Base-by-base conservation (phyloP, 352 stramenopile genomes). In the Globisporangium abappressorium region DNA sequence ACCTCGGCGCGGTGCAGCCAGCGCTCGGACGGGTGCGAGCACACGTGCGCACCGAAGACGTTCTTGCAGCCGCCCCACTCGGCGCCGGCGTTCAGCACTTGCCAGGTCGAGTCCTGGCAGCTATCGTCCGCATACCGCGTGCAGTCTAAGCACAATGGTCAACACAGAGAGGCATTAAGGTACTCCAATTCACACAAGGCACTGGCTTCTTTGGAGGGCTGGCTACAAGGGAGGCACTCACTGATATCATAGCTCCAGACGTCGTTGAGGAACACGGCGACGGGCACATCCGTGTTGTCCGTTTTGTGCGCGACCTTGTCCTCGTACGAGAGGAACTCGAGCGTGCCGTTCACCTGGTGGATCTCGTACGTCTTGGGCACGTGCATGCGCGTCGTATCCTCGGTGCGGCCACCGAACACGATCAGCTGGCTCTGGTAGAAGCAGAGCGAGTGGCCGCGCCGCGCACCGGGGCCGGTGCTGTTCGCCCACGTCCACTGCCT, bases 211-310 rank as follows among this genome's bases (percentile, higher is more conserved):
- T 49, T n/a, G 41, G 41, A 57, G 49, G 2, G 49, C 12, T 12
- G 2, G 49, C 12, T 12, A 57, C 6, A n/a, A 41, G 62, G 62
- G 68, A 28, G 7, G 36, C n/a, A 63, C 69, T 47, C 62, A 92
- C 87, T 93, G 22, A 98, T 90, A 60, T 99, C 87, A 77, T 98
- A 99, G 69, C 86, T 88, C 96, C 96, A 99, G 38, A 98, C 81
- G 72, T 99, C 96, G 68, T 99, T 99, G 81, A 97, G 98, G 36
- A 93, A 96, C 38, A 97, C 80, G 15, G 89, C 92, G 22, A 98
- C 89, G 24, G 78, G 81, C 14, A 97, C 87, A 2, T 78, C 72
- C 2, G 78, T 76, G 28, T 46, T 66, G 41, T 90, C 74, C 11
- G 61, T 72, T 3, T 70, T 66, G 20, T 83, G 84, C 5, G 78